Evolutionary conservation across 202 grass and related monocot genomes (phyloP).

Genomic region (Zoysia matrella): DNA sequence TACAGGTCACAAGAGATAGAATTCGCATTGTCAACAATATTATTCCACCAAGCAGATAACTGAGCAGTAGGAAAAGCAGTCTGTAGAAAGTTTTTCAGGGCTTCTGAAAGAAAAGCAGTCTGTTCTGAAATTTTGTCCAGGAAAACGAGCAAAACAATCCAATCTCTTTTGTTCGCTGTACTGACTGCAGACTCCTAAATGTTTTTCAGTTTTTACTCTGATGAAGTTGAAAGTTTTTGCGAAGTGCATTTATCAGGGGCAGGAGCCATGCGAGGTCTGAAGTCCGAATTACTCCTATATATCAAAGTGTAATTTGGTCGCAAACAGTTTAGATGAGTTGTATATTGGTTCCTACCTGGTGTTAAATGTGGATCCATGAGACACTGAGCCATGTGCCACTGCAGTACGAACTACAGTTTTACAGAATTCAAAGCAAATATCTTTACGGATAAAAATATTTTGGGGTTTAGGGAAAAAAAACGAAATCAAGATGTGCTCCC

Average conservation of each 20-base stretch:
- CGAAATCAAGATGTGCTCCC: conserved; percentile 32
- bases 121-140: conserved; percentile 5
- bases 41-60: no score
- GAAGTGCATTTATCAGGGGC: not conserved
- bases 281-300: not conserved
- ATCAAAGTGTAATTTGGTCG: not conserved
- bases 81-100: no score
- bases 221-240: not conserved
- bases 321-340: not conserved
- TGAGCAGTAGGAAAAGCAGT: no score
- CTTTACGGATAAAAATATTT: not conserved
- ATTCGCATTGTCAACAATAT: no score
- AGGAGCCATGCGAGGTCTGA: not conserved
- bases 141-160: conserved; percentile 8
- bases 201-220: conserved; percentile 17
- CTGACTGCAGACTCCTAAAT: not conserved
- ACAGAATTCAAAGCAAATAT: not conserved
- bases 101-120: no score
- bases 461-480: no score
- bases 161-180: conserved; percentile 1
- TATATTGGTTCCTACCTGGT: not conserved
- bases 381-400: not conserved
- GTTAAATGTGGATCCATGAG: not conserved
- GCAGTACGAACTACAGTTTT: conserved; percentile 5
- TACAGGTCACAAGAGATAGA: no score